These are phyloP conservation scores for Ogataea philodendri DNA, from an alignment of 805 yeast genomes.

Conservation along the genomic window DNA sequence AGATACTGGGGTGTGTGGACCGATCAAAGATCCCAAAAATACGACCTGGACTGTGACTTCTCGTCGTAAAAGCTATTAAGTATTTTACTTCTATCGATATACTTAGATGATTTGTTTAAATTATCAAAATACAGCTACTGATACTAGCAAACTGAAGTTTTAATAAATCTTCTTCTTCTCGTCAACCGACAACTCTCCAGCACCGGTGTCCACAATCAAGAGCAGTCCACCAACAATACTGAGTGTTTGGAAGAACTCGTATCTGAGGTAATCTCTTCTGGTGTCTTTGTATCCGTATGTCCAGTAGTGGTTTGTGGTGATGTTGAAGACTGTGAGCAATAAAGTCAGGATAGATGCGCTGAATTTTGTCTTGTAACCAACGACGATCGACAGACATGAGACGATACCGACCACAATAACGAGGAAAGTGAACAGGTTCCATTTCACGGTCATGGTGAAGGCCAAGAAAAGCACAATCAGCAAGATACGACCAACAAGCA, in stretches of 20 bases:
- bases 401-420: conserved; percentile 67
- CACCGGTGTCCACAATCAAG: conserved; percentile 91
- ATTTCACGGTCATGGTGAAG: conserved; percentile 71
- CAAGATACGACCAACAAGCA: conserved; percentile 84
- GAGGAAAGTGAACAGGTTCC: conserved; percentile 64
- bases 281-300: conserved; percentile 64
- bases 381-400: conserved; percentile 72
- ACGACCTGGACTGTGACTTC: conserved; percentile 46
- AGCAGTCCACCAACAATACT: conserved; percentile 93
- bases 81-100: not conserved
- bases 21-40: conserved; percentile 44
- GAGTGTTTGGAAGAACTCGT: conserved; percentile 91
- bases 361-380: conserved; percentile 91
- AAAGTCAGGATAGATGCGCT: conserved; percentile 73
- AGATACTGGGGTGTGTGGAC: conserved; percentile 93
- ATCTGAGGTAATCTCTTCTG: conserved; percentile 82
- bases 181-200: conserved; percentile 89
- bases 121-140: conserved; percentile 3
- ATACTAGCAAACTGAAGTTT: conserved; percentile 11
- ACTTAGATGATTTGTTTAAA: not conserved
- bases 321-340: conserved; percentile 71
- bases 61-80: conserved; percentile 22
- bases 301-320: conserved; percentile 89
- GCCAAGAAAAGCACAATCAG: conserved; percentile 82
- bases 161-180: conserved; percentile 92